Evolutionary conservation across 257 asterid genomes (phyloP).

Genomic region (Thymus quinquecostatus): DNA sequence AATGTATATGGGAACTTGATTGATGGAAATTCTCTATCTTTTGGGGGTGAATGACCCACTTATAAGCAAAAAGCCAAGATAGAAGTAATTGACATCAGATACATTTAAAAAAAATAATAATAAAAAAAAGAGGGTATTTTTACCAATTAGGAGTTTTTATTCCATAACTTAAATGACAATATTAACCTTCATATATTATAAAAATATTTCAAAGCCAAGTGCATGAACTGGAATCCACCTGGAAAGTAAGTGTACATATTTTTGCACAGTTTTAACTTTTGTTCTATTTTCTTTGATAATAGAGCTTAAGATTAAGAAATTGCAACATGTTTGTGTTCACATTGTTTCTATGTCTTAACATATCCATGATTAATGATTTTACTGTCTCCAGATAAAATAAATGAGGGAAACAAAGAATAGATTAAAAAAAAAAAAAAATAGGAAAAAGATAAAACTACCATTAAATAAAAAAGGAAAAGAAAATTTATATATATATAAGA

Average conservation of each 20-base stretch:
- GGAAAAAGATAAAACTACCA: not conserved
- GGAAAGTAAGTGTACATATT: slow-evolving; percentile 42
- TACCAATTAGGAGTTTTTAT: no score
- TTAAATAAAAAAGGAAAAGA: no score
- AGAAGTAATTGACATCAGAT: slow-evolving; percentile 7
- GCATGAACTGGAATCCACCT: slow-evolving; percentile 44
- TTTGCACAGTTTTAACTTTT: slow-evolving; percentile 30
- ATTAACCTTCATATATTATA: not conserved
- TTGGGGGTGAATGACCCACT: slow-evolving; percentile 36
- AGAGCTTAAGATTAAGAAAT: slow-evolving; percentile 16
- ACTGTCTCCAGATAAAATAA: slow-evolving; percentile 9
- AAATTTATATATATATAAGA: not conserved
- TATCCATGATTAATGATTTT: slow-evolving; percentile 1
- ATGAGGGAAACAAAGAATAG: slow-evolving; percentile 17
- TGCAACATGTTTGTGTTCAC: slow-evolving; percentile 18
- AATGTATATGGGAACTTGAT: slow-evolving; percentile 25
- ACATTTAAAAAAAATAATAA: no score
- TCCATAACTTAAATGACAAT: not conserved
- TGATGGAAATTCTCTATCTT: slow-evolving; percentile 28
- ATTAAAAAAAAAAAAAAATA: not conserved
- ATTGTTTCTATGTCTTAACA: not conserved
- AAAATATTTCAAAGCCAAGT: slow-evolving; percentile 9
- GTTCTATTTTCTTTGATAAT: not conserved
- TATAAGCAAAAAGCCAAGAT: slow-evolving; percentile 23
- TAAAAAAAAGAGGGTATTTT: no score